phyloP scores from a whole-genome alignment of 441 rosid genomes.

The Mallotus repandus region DNA sequence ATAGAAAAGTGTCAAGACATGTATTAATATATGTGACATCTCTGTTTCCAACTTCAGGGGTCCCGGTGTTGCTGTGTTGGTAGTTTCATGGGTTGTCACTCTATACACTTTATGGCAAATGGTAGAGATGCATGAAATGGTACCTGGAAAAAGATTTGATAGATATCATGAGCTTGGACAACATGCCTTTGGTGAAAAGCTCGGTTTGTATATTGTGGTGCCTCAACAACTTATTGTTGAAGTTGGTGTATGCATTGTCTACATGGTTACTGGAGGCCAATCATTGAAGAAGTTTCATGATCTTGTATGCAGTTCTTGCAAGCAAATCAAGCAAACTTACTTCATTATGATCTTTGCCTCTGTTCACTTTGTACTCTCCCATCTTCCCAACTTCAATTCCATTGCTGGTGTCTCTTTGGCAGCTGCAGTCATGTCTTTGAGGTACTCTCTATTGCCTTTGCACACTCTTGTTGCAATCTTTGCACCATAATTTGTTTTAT shows the following conservation, averaged over 20 bases:
- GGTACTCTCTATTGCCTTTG: slow-evolving; percentile 30
- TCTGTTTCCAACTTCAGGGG: slow-evolving; percentile 46
- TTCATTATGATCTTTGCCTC: slow-evolving; percentile 84
- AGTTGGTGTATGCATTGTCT: slow-evolving; percentile 59
- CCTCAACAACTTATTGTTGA: slow-evolving; percentile 72
- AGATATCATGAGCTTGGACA: slow-evolving; percentile 88
- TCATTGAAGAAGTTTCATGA: slow-evolving; percentile 62
- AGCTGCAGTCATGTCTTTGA: slow-evolving; percentile 85
- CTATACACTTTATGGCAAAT: slow-evolving; percentile 80
- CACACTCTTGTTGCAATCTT: background rate
- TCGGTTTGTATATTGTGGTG: slow-evolving; percentile 80
- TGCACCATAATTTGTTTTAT: too few relatives aligned
- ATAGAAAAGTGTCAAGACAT: background rate
- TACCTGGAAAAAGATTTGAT: slow-evolving; percentile 69
- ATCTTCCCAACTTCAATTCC: slow-evolving; percentile 84
- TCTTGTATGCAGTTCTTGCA: slow-evolving; percentile 34
- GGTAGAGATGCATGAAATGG: slow-evolving; percentile 94
- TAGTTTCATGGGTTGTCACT: slow-evolving; percentile 73
- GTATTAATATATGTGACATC: background rate
- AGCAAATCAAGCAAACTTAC: slow-evolving; percentile 38
- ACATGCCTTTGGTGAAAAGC: slow-evolving; percentile 68
- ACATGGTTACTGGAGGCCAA: slow-evolving; percentile 79
- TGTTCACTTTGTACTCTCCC: slow-evolving; percentile 74
- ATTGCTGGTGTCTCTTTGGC: slow-evolving; percentile 77
- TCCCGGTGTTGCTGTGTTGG: slow-evolving; percentile 61